Conservation (phyloP, 1,284 basidiomycete species). For the Hymenochaete sp. region DNA sequence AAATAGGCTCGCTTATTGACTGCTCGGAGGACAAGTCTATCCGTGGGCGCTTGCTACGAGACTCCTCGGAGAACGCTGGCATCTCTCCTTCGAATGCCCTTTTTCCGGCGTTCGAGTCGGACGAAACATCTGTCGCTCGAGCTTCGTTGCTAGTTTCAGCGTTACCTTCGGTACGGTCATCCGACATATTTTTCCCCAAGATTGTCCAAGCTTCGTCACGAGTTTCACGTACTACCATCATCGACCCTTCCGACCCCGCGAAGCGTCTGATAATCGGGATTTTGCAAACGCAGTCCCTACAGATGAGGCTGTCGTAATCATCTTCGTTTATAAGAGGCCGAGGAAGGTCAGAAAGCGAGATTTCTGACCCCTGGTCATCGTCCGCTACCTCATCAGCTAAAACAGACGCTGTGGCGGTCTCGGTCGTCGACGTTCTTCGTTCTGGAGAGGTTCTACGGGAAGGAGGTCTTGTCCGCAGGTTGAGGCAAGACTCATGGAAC, state of each 20-base stretch:
- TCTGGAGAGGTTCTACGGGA: conserved; percentile 39
- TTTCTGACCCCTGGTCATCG: conserved; percentile 37
- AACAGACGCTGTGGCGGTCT: conserved; percentile 7
- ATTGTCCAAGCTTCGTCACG: conserved; percentile 41
- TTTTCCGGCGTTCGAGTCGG: not conserved
- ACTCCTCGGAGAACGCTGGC: conserved; percentile 10
- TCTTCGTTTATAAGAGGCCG: conserved; percentile 52
- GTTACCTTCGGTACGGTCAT: conserved; percentile 19
- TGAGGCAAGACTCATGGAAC: conserved; percentile 80
- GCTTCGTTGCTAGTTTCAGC: conserved; percentile 18
- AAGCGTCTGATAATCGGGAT: conserved; percentile 47
- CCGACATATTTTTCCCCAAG: conserved; percentile 26
- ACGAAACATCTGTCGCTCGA: not conserved
- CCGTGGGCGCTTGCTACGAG: conserved; percentile 19
- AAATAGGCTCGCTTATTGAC: not conserved
- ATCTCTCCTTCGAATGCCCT: not conserved
- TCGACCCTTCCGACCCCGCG: conserved; percentile 54
- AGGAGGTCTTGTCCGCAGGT: conserved; percentile 54
- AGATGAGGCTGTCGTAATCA: conserved; percentile 67
- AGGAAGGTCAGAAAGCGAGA: conserved; percentile 55
- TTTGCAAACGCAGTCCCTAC: conserved; percentile 49
- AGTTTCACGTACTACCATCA: conserved; percentile 52
- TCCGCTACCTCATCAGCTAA: conserved; percentile 8
- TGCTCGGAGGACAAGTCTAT: too few relatives aligned
- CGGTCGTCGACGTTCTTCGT: too few relatives aligned